These are phyloP conservation scores for Backusella sp. DNA, from an alignment of 192 early-diverging fungal species.

Conservation along the genomic window DNA sequence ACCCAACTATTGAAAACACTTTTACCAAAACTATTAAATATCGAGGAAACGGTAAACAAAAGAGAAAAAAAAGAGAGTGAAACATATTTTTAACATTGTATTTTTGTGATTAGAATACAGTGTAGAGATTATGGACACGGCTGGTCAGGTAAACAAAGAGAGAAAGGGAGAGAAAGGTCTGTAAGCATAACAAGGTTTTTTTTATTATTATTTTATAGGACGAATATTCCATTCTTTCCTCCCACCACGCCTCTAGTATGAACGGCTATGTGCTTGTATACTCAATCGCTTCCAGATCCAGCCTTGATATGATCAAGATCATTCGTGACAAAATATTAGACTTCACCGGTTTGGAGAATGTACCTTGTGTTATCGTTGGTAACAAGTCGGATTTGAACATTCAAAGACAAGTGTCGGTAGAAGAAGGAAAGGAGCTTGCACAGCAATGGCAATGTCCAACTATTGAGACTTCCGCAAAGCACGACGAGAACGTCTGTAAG, in stretches of 20 bases:
- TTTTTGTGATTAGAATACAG: conserved; percentile 62
- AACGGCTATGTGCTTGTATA: conserved; percentile 96
- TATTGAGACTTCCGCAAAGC: conserved; percentile 90
- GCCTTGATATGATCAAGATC: conserved; percentile 88
- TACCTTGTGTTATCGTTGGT: conserved; percentile 88
- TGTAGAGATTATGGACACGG: conserved; percentile 92
- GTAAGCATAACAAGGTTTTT: not conserved
- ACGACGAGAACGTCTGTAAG: conserved; percentile 85
- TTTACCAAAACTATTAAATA: conserved; percentile 85
- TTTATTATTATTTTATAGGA: conserved; percentile 63
- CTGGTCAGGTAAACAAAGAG: conserved; percentile 74
- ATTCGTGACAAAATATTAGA: conserved; percentile 95
- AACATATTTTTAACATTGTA: not conserved
- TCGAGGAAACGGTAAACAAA: conserved; percentile 52
- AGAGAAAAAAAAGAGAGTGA: not conserved
- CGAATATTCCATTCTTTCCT: conserved; percentile 91
- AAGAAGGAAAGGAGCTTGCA: conserved; percentile 82
- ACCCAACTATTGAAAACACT: conserved; percentile 94
- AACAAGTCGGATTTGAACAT: conserved; percentile 88
- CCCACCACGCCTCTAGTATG: conserved; percentile 85
- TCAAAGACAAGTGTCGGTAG: conserved; percentile 72
- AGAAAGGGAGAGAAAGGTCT: too few relatives aligned
- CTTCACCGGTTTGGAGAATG: conserved; percentile 85
- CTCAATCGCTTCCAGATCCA: conserved; percentile 80
- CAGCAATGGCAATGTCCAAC: conserved; percentile 81